Conservation (phyloP, 306 rosid species). For the Malus fusca region DNA sequence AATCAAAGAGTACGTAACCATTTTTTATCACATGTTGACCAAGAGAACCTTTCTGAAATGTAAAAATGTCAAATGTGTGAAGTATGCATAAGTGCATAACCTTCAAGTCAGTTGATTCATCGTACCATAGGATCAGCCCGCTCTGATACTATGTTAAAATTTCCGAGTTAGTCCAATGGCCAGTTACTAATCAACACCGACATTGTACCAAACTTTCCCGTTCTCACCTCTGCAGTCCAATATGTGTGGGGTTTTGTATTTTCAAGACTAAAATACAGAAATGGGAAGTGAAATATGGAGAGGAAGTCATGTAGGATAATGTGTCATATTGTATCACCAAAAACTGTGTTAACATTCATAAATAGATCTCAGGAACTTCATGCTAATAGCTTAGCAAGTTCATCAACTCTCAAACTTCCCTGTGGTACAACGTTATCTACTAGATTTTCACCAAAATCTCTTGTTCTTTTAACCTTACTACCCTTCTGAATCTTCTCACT, state of each 20-base stretch:
- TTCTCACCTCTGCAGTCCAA: neutral
- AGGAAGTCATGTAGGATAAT: neutral
- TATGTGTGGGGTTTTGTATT: neutral
- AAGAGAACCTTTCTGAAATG: too few species aligned
- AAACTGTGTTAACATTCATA: neutral
- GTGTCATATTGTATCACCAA: neutral
- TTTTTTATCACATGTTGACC: too few species aligned
- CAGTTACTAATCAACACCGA: neutral
- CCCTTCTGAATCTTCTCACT: conserved; percentile 28
- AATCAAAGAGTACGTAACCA: neutral
- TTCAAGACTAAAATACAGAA: neutral
- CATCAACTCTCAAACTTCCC: conserved; percentile 81
- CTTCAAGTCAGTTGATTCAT: neutral
- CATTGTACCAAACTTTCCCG: neutral
- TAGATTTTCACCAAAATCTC: conserved; percentile 37
- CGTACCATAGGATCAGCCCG: too few species aligned
- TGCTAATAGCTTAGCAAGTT: conserved; percentile 71
- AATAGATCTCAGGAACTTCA: conserved; percentile 17
- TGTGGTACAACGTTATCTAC: conserved; percentile 51
- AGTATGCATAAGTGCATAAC: neutral
- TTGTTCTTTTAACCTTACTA: conserved; percentile 30
- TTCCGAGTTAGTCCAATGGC: neutral
- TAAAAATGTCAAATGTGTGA: neutral
- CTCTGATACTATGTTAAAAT: neutral
- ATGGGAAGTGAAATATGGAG: neutral